Base-by-base conservation (phyloP, 1,139 yeast genomes). In the Hyphopichia khmerensis region DNA sequence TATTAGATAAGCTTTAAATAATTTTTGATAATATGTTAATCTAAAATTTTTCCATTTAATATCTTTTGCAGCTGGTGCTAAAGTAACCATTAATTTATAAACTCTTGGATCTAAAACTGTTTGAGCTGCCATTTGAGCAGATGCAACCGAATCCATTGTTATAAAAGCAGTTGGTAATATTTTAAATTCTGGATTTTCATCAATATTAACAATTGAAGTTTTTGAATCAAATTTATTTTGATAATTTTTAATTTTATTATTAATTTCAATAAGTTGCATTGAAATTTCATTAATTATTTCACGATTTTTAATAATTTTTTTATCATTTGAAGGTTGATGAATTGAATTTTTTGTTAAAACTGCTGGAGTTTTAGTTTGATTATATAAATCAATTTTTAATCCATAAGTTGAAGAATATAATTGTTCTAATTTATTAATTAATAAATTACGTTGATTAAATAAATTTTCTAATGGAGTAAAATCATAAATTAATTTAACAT, bases 81-180 rank as follows among this genome's bases (percentile, higher is more conserved):
- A 65, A 33, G 79, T 70, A 0, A 87, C 84, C 46, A 85, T 82
- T 43, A 86, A 67, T 51, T 81, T 83, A 56, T 84, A 82, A 9
- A 84, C 90, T 46, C 88, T 71, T 6, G 93, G 93, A 55, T 86
- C 93, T 42, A 86, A 62, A 0, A 86, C 87, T 0, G 93, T 86
- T 56, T 86, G 95, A 0, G 93, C 93, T 2, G 88, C 87, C 88
- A 85, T 84, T 61, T 86, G 95, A 0, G 93, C 93, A 38, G 87
- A 80, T 0, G 93, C 93, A 1, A 85, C 93, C 0, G 89, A 80
- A 49, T 84, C 89, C 93, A 86, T 84, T 1, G 93, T 86, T 6
- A 86, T 78, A 55, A 86, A 86, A 0, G 93, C 93, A 9, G 88
- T 79, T 9, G 88, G 82, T 0, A 87, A 74, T 24, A 61, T 68